Evolutionary conservation across 192 early-diverging fungal species (phyloP).

Genomic region (Lobosporangium transversale): DNA sequence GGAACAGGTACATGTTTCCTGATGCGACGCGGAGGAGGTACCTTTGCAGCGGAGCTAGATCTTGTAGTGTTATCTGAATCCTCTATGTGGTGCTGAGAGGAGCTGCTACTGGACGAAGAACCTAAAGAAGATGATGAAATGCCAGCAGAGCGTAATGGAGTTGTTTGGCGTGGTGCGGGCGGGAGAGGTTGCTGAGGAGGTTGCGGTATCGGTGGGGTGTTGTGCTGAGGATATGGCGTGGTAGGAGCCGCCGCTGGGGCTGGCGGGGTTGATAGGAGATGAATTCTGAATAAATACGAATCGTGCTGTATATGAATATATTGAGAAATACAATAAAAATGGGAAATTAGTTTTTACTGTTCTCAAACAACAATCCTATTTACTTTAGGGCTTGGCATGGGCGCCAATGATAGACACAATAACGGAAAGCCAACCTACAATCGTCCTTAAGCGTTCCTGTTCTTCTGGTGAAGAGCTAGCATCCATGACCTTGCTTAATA

Average conservation of each 20-base stretch:
- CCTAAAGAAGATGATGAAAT: background rate
- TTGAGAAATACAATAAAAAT: background rate
- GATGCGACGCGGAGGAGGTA: constrained; percentile 26
- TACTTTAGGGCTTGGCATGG: constrained; percentile 2
- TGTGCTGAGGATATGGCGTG: constrained; percentile 2
- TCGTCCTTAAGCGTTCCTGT: constrained; percentile 38
- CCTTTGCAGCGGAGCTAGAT: constrained; percentile 13
- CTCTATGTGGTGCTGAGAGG: constrained; percentile 13
- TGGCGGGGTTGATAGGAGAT: constrained; percentile 41
- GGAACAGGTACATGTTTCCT: constrained; percentile 41
- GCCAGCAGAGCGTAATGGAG: background rate
- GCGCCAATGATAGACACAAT: background rate
- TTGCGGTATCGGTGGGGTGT: constrained; percentile 15
- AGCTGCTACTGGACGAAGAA: constrained; percentile 17
- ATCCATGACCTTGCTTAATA: constrained; percentile 46
- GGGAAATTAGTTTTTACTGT: background rate
- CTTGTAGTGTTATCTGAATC: constrained; percentile 23
- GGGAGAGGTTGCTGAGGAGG: constrained; percentile 32
- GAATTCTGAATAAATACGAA: constrained; percentile 45
- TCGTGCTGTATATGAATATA: constrained; percentile 21
- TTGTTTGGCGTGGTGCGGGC: constrained; percentile 10
- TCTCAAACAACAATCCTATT: background rate
- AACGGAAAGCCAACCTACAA: constrained; percentile 20
- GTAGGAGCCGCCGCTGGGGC: constrained; percentile 14
- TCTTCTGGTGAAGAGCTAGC: constrained; percentile 41